phyloP scores from a whole-genome alignment of 1,139 yeast genomes.

The Geotrichum histeridarum region DNA sequence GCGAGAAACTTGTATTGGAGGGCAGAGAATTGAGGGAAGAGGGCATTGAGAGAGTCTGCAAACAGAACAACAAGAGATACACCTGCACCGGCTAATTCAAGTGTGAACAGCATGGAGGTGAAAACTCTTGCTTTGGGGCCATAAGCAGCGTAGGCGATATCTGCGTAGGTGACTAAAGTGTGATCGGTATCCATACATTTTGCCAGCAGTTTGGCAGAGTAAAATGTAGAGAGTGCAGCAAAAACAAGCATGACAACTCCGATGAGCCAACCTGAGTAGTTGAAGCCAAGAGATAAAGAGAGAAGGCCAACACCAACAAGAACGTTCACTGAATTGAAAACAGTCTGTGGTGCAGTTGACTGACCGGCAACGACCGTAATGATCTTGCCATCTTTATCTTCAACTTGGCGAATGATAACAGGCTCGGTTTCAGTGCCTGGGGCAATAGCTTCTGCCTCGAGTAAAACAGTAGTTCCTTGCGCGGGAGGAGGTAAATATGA shows the following conservation, averaged over 20 bases:
- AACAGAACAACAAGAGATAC: constrained; percentile 71
- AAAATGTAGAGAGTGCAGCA: constrained; percentile 59
- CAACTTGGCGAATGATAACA: constrained; percentile 58
- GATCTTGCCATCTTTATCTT: constrained; percentile 67
- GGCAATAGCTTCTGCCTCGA: constrained; percentile 31
- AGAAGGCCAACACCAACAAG: constrained; percentile 80
- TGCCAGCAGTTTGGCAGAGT: constrained; percentile 64
- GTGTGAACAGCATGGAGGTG: constrained; percentile 64
- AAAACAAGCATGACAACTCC: constrained; percentile 53
- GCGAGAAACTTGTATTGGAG: constrained; percentile 53
- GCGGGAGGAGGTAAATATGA: constrained; percentile 24
- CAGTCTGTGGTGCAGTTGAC: constrained; percentile 82
- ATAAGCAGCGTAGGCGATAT: constrained; percentile 73
- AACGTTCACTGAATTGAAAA: constrained; percentile 81
- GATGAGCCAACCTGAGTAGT: constrained; percentile 71
- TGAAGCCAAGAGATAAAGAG: constrained; percentile 76
- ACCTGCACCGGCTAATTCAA: constrained; percentile 76
- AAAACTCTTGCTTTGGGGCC: constrained; percentile 56
- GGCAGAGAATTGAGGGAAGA: constrained; percentile 51
- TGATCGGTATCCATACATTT: constrained; percentile 67
- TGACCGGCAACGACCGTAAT: constrained; percentile 74
- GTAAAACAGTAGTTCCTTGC: constrained; percentile 27
- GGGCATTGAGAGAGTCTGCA: constrained; percentile 72
- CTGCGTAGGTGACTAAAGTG: constrained; percentile 82
- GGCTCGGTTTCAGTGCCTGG: constrained; percentile 49